Evolutionary conservation across 2,329 filamentous ascomycete species (phyloP).

Genomic region (Whalleya microplaca): DNA sequence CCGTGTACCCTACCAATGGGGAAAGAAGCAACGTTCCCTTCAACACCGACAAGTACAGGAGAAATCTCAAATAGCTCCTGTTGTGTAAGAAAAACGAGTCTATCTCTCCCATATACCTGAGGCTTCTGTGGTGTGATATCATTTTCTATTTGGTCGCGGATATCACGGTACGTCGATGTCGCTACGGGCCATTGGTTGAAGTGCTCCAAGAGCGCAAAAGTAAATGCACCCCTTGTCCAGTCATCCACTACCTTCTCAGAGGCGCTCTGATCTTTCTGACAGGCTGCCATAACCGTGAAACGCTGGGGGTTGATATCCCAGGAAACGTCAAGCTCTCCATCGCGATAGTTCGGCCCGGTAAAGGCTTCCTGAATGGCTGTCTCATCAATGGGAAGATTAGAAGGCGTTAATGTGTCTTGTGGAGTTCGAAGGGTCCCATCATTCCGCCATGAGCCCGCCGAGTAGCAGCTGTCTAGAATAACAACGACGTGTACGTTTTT

Average conservation of each 20-base stretch:
- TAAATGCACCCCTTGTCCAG: neutral
- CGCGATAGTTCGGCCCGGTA: neutral
- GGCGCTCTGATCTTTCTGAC: neutral
- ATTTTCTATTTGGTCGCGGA: neutral
- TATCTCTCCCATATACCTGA: conserved; percentile 1
- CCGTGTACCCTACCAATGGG: neutral
- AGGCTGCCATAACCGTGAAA: conserved; percentile 1
- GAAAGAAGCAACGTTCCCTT: neutral
- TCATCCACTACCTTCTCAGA: neutral
- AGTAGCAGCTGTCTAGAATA: conserved; percentile 4
- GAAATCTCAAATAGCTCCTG: neutral
- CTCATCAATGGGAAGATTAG: conserved; percentile 2
- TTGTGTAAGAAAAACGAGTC: neutral
- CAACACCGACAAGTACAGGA: neutral
- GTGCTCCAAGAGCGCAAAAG: neutral
- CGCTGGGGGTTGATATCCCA: conserved; percentile 2
- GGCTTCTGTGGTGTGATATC: neutral
- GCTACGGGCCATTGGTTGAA: neutral
- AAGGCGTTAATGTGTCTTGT: neutral
- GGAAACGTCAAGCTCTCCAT: neutral
- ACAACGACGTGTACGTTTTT: neutral
- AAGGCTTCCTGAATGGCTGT: neutral
- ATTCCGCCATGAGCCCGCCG: neutral
- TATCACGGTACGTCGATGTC: neutral
- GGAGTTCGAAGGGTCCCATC: neutral